Conservation (phyloP, 1,284 basidiomycete species). For the Apiotrichum veenhuisii region DNA sequence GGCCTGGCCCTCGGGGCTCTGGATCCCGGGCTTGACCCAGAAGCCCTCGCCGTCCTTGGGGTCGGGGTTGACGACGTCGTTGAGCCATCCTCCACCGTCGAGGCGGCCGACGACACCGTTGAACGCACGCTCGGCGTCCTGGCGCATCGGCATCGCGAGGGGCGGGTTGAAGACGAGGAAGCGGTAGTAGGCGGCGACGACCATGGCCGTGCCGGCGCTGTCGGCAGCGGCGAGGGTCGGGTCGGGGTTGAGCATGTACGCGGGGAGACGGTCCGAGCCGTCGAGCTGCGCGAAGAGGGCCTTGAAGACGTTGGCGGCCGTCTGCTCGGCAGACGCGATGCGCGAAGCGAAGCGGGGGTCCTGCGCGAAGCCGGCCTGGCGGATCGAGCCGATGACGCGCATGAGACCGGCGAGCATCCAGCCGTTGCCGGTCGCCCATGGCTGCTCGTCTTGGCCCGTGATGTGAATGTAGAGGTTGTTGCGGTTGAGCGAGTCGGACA, state of each 20-base stretch:
- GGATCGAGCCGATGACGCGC: conserved; percentile 24
- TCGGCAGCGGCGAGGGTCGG: conserved; percentile 15
- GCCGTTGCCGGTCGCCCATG: conserved; percentile 57
- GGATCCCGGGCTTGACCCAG: conserved; percentile 16
- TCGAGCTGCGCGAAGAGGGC: conserved; percentile 50
- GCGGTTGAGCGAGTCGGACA: conserved; percentile 50
- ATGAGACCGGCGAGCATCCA: conserved; percentile 34
- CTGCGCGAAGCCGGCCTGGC: conserved; percentile 8
- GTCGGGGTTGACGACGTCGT: conserved; percentile 31
- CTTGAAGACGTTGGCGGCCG: conserved; percentile 45
- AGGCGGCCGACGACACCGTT: conserved; percentile 29
- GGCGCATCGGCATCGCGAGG: conserved; percentile 7
- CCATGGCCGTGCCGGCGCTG: conserved; percentile 30
- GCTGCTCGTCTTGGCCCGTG: conserved; percentile 52
- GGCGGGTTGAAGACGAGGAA: conserved; percentile 19
- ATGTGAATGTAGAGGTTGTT: conserved; percentile 55
- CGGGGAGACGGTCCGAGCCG: conserved; percentile 34
- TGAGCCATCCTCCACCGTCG: conserved; percentile 24
- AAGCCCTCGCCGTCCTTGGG: conserved; percentile 27
- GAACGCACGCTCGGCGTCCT: conserved; percentile 26
- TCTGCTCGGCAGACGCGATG: conserved; percentile 55
- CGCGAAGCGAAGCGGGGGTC: conserved; percentile 16
- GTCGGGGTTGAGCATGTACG: conserved; percentile 23
- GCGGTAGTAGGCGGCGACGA: conserved; percentile 40
- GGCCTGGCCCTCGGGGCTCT: conserved; percentile 36